A percentile compares a stretch with the other conserved stretches of the same genome.
Conservation (phyloP, 139 green algal genomes). For the Tetradesmus obliquus region DNA sequence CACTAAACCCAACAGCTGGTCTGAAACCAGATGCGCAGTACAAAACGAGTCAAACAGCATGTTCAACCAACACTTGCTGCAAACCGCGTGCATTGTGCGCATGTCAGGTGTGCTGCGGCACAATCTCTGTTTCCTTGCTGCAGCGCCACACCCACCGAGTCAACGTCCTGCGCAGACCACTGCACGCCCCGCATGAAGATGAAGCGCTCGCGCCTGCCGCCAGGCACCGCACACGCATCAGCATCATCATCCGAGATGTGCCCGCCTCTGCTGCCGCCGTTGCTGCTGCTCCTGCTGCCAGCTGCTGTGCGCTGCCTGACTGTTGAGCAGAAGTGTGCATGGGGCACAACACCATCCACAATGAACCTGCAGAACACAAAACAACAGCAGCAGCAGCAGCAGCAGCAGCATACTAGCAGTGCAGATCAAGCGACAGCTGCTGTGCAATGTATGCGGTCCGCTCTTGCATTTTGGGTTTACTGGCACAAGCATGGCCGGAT, state of each 20-base stretch:
- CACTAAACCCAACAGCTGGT: neutral
- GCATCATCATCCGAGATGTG: neutral
- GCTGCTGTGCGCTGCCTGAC: neutral
- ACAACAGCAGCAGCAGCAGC: neutral
- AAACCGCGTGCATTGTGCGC: neutral
- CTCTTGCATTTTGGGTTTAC: neutral
- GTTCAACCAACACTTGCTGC: no score
- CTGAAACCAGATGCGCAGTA: no score
- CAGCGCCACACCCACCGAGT: conserved; percentile 33
- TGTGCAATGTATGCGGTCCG: no score
- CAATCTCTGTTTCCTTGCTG: no score
- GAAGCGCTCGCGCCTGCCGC: conserved; percentile 44
- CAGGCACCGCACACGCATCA: neutral
- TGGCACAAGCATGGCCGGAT: neutral
- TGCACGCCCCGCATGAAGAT: conserved; percentile 67
- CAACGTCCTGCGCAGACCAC: conserved; percentile 52
- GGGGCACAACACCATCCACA: conserved; percentile 12
- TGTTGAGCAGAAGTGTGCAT: conserved; percentile 19
- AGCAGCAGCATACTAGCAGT: neutral
- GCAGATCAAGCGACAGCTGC: no score
- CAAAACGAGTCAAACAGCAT: no score
- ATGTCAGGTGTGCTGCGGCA: neutral
- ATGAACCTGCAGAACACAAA: conserved; percentile 7
- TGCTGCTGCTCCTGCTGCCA: neutral
- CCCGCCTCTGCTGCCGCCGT: neutral